These are phyloP conservation scores for Wickerhamiella shivajii DNA, from an alignment of 805 yeast genomes.

Conservation along the genomic window DNA sequence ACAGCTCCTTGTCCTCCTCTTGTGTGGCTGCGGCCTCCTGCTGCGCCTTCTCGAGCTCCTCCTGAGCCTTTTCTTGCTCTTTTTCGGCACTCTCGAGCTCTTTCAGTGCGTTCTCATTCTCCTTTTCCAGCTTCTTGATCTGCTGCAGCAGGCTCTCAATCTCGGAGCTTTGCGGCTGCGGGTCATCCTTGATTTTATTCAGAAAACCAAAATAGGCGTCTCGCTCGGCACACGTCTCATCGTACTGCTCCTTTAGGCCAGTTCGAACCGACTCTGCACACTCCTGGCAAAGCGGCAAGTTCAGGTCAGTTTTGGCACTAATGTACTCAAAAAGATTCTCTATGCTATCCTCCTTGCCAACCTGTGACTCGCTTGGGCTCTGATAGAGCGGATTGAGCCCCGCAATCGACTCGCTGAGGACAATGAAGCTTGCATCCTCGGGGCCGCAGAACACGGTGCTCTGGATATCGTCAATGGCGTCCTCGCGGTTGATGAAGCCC, in stretches of 20 bases:
- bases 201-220: conserved; percentile 64
- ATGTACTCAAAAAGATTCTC: conserved; percentile 57
- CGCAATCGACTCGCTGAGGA: conserved; percentile 16
- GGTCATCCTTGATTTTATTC: conserved; percentile 48
- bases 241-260: conserved; percentile 54
- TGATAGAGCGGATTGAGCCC: conserved; percentile 16
- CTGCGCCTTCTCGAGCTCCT: conserved; percentile 31
- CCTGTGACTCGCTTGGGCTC: not conserved
- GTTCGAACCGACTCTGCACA: conserved; percentile 58
- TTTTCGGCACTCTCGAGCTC: conserved; percentile 27
- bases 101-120: conserved; percentile 22
- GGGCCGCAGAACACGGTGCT: conserved; percentile 5
- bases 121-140: conserved; percentile 30
- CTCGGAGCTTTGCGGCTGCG: conserved; percentile 31
- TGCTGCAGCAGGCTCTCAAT: conserved; percentile 35
- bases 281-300: conserved; percentile 77
- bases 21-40: conserved; percentile 19
- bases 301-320: conserved; percentile 59
- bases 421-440: conserved; percentile 19
- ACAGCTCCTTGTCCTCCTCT: conserved; percentile 33
- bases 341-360: conserved; percentile 22
- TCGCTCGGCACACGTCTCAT: conserved; percentile 59
- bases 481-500: conserved; percentile 34
- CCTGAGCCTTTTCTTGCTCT: conserved; percentile 24
- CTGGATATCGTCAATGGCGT: conserved; percentile 3